Conservation (phyloP, 2,329 filamentous ascomycete genomes). For the Bisporella sp. region DNA sequence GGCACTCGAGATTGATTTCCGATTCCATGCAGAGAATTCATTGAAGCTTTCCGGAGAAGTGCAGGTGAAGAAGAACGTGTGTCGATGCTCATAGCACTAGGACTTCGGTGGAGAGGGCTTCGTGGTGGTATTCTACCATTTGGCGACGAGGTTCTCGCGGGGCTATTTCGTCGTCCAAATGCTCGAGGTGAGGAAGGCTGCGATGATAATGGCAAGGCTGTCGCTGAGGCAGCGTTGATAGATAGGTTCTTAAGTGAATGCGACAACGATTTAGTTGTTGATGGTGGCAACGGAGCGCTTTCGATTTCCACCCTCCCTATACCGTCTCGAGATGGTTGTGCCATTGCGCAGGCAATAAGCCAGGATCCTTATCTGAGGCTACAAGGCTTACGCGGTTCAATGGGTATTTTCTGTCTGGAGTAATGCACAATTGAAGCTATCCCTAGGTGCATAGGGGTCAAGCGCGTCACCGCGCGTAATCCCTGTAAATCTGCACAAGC, state of each 20-base stretch:
- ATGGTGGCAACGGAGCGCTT: conserved; percentile 7
- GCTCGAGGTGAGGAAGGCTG: conserved; percentile 7
- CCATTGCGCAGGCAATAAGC: background rate
- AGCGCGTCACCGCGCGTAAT: no score
- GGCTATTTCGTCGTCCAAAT: conserved; percentile 11
- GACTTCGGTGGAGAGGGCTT: conserved; percentile 29
- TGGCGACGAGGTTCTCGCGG: conserved; percentile 11
- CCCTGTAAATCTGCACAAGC: no score
- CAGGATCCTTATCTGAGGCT: no score
- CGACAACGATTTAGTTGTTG: conserved; percentile 16
- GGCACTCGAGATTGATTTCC: conserved; percentile 29
- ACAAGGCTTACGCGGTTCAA: no score
- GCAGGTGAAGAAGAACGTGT: conserved; percentile 34
- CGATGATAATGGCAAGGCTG: conserved; percentile 12
- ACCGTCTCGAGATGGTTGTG: conserved; percentile 5
- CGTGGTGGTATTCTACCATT: conserved; percentile 19
- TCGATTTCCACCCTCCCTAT: conserved; percentile 8
- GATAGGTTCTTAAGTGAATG: conserved; percentile 37
- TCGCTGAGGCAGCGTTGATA: conserved; percentile 13
- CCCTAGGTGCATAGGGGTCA: background rate
- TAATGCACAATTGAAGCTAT: background rate
- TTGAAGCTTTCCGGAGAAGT: conserved; percentile 34
- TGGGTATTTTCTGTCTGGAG: no score
- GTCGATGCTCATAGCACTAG: conserved; percentile 37
- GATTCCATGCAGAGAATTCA: conserved; percentile 33